Evolutionary conservation across 176 grass and related monocot species (phyloP).

Genomic region (Bromus sterilis): DNA sequence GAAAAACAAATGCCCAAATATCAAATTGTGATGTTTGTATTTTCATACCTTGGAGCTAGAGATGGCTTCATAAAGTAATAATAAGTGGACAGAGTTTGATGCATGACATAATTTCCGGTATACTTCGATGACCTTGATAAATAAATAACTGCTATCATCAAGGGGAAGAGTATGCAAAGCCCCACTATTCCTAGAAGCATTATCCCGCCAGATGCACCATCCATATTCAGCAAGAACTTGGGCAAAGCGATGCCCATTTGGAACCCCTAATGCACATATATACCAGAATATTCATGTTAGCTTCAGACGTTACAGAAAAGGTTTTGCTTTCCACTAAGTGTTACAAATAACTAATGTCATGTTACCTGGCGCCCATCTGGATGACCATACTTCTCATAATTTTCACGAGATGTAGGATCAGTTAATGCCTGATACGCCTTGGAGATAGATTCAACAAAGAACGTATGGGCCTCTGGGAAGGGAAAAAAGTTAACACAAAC

Average conservation of each 20-base stretch:
- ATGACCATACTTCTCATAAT: constrained; percentile 99
- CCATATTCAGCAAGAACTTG: constrained; percentile 89
- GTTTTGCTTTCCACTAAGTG: neutral
- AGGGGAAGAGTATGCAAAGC: constrained; percentile 87
- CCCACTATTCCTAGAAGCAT: constrained; percentile 92
- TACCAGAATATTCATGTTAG: constrained; percentile 7
- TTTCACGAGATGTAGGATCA: constrained; percentile 91
- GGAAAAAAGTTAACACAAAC: constrained; percentile 5
- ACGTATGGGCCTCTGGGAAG: constrained; percentile 85
- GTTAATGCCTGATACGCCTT: constrained; percentile 99
- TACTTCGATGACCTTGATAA: constrained; percentile 98
- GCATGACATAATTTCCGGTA: constrained; percentile 99
- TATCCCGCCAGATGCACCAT: constrained; percentile 94
- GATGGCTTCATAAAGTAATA: constrained; percentile 99
- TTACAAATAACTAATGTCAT: neutral
- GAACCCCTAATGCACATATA: constrained; percentile 51
- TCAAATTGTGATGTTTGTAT: neutral
- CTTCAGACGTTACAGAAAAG: neutral
- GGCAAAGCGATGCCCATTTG: constrained; percentile 99
- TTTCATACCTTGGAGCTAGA: constrained; percentile 86
- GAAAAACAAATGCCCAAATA: neutral
- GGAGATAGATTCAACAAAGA: constrained; percentile 96
- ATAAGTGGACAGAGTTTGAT: constrained; percentile 93
- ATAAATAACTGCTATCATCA: constrained; percentile 99
- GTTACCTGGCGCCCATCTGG: constrained; percentile 99